Evolutionary conservation across 2,329 filamentous ascomycete genomes (phyloP).

Genomic region (Paracorniculantispora psalliotae): DNA sequence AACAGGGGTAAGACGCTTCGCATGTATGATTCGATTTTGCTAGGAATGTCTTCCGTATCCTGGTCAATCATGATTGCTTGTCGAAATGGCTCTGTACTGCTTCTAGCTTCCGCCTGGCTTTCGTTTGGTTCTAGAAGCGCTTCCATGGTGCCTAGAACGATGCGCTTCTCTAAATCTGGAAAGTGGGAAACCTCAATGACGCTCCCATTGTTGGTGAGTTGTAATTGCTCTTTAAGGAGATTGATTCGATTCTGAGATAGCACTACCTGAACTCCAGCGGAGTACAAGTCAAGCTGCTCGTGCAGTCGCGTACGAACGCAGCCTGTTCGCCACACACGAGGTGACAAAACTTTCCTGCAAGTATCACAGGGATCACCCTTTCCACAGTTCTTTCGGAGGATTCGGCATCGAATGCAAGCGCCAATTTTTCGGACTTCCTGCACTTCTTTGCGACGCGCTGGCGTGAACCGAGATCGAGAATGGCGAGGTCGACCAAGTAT

Average conservation of each 20-base stretch:
- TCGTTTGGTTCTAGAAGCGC: slow-evolving; percentile 32
- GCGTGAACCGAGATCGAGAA: slow-evolving; percentile 53
- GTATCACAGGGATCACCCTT: slow-evolving; percentile 58
- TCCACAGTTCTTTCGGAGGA: slow-evolving; percentile 63
- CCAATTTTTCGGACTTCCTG: slow-evolving; percentile 61
- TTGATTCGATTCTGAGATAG: slow-evolving; percentile 57
- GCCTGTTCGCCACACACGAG: slow-evolving; percentile 60
- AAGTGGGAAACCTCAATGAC: slow-evolving; percentile 57
- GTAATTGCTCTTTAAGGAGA: slow-evolving; percentile 45
- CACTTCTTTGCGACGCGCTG: slow-evolving; percentile 57
- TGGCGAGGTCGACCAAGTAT: slow-evolving; percentile 47
- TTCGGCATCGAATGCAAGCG: slow-evolving; percentile 61
- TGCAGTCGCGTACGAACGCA: slow-evolving; percentile 59
- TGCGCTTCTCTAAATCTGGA: slow-evolving; percentile 42
- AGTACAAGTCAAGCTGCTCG: slow-evolving; percentile 58
- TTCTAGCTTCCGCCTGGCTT: slow-evolving; percentile 30
- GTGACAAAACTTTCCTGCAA: slow-evolving; percentile 58
- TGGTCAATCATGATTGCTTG: slow-evolving; percentile 54
- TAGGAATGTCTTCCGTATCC: slow-evolving; percentile 55
- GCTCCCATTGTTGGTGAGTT: slow-evolving; percentile 44
- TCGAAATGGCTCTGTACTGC: slow-evolving; percentile 29
- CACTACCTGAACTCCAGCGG: slow-evolving; percentile 58
- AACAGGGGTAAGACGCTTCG: slow-evolving; percentile 53
- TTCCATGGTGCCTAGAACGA: slow-evolving; percentile 33
- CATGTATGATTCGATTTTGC: slow-evolving; percentile 57